These are phyloP conservation scores for Daldinia bambusicola DNA, from an alignment of 495 filamentous ascomycete genomes.

Conservation along the genomic window DNA sequence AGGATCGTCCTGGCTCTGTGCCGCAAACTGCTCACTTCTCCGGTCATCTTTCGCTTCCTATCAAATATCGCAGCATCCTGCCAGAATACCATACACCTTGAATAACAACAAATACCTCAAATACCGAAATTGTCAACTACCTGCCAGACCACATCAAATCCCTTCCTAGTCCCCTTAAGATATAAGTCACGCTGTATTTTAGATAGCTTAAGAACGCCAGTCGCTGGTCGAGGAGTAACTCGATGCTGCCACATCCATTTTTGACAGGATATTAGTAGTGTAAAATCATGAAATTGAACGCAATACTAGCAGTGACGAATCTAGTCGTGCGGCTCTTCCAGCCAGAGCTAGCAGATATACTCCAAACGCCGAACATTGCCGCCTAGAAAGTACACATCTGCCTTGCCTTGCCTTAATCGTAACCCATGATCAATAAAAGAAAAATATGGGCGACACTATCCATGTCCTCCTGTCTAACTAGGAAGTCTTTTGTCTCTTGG, in stretches of 20 bases:
- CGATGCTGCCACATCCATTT: not conserved
- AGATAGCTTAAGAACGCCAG: not conserved
- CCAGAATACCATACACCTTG: no score
- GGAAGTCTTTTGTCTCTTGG: constrained; percentile 56
- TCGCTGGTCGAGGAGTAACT: not conserved
- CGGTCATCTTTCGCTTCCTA: no score
- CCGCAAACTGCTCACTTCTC: no score
- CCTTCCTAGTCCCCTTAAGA: constrained; percentile 10
- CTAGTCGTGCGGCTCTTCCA: not conserved
- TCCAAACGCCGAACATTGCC: constrained; percentile 40
- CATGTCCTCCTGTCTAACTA: constrained; percentile 27
- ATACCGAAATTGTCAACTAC: no score
- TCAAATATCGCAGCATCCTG: no score
- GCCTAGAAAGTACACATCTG: constrained; percentile 12
- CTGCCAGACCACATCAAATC: constrained; percentile 37
- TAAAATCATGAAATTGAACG: constrained; percentile 4
- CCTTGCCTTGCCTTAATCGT: constrained; percentile 17
- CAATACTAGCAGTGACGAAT: not conserved
- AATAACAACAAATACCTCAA: no score
- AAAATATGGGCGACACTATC: not conserved
- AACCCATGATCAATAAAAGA: constrained; percentile 10
- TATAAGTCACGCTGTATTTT: no score
- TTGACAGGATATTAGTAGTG: not conserved
- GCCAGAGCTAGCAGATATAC: constrained; percentile 19
- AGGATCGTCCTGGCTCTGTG: no score